Evolutionary conservation across 257 asterid species (phyloP).

Genomic region (Jacaranda copaia): DNA sequence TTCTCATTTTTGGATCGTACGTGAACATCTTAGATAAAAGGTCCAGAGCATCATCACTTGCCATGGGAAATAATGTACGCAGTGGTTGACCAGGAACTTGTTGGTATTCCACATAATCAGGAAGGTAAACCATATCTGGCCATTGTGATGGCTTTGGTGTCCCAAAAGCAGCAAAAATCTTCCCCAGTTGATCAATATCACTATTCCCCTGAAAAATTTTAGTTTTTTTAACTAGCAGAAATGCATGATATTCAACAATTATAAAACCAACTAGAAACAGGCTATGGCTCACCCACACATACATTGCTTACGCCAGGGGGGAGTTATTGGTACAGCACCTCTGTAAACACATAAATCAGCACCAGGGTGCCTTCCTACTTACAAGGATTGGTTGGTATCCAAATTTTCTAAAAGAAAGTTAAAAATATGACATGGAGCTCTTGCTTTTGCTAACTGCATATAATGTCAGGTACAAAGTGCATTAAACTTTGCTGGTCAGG

Average conservation of each 20-base stretch:
- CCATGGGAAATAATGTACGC: constrained; percentile 91
- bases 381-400: background rate
- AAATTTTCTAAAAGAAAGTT: background rate
- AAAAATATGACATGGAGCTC: background rate
- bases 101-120: constrained; percentile 91
- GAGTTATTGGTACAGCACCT: background rate
- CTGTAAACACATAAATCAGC: background rate
- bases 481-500: background rate
- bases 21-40: constrained; percentile 87
- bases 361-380: constrained; percentile 1
- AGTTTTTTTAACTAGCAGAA: constrained; percentile 29
- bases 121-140: constrained; percentile 90
- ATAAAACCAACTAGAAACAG: background rate
- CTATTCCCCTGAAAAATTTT: constrained; percentile 73
- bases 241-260: constrained; percentile 5
- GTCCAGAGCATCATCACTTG: constrained; percentile 86
- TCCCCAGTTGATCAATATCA: constrained; percentile 97
- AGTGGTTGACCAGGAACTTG: constrained; percentile 64
- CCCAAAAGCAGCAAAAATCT: constrained; percentile 94
- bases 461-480: background rate
- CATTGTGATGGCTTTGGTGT: constrained; percentile 93
- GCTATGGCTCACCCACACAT: background rate
- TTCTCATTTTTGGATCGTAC: constrained; percentile 91
- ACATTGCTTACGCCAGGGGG: background rate
- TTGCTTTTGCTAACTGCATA: background rate